Percentiles rank a stretch among this genome's conserved stretches.
Evolutionary conservation across 176 grass and related monocot species (phyloP).

Genomic region (Musa acuminata): DNA sequence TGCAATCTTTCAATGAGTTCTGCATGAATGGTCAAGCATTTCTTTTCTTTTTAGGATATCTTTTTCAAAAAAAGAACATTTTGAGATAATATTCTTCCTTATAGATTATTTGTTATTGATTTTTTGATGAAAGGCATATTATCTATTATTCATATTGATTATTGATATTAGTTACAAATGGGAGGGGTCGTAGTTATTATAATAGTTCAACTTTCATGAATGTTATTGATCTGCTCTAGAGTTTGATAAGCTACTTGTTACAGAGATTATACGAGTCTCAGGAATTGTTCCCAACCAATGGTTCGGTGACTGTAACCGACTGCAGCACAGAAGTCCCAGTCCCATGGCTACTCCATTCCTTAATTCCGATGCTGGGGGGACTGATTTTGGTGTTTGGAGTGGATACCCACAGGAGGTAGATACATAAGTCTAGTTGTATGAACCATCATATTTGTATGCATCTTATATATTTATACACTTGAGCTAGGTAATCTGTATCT

Average conservation of each 20-base stretch:
- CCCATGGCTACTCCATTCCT: constrained; percentile 39
- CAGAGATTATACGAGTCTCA: constrained; percentile 43
- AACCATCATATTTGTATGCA: neutral
- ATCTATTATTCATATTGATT: too few species aligned
- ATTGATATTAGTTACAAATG: neutral
- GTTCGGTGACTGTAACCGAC: constrained; percentile 32
- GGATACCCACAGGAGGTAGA: constrained; percentile 33
- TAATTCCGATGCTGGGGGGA: constrained; percentile 25
- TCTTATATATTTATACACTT: neutral
- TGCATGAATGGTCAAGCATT: too few species aligned
- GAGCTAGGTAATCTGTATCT: neutral
- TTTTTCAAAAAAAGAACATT: too few species aligned
- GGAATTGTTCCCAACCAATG: constrained; percentile 34
- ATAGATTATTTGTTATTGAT: too few species aligned
- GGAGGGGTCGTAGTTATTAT: neutral
- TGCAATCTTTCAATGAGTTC: too few species aligned
- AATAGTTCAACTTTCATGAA: neutral
- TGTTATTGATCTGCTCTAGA: neutral
- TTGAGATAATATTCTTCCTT: too few species aligned
- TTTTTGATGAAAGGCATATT: too few species aligned
- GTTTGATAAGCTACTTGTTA: neutral
- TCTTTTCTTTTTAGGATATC: too few species aligned
- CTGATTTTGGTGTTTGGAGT: constrained; percentile 27
- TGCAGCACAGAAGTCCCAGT: constrained; percentile 40
- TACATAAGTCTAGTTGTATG: neutral